Evolutionary conservation across 1,284 basidiomycete genomes (phyloP), one percentile per base, ranked within the genome.

Genomic region (Ustilago nuda): DNA sequence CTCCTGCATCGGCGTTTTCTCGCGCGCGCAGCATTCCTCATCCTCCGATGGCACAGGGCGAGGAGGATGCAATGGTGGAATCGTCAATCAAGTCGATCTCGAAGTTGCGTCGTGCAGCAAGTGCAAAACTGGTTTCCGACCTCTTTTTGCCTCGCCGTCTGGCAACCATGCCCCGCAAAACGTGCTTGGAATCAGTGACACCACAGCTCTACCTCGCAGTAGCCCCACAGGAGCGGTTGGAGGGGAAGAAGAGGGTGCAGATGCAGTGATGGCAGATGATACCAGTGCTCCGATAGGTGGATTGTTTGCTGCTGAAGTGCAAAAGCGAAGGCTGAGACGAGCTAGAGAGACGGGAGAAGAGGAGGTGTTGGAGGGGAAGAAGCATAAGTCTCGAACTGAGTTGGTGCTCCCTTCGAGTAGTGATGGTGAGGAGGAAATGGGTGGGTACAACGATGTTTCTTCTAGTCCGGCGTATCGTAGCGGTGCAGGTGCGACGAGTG

Each of bases 81-180:
- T 76, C 73, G 3, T 69, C 73, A 0, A 59, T 66, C 61, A 76
- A 72, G 35, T 56, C 66, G 13, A 56, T 65, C 1, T 37, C 50
- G 1, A 56, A 43, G 33, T 32, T 69, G 17, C 61, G 66, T 11
- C 48, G 53, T 5, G 53, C 60, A 33, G 36, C 54, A 8, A 46
- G 50, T 19, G 46, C 52, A 3, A 54, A 60, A 19, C 45, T 9
- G 58, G 66, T 1, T 77, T 77, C 23, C 50, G 41, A 36, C 74
- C 74, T 15, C 52, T 77, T 8, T 77, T 77, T 36, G 74, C 61
- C 1, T 72, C 70, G 39, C 74, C 74, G 2, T 45, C 19, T 23
- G 64, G 56, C 8, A 69, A 59, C 30, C 68, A 63, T 19, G 56
- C 37, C 1, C 39, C 64, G 13, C 32, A 37, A 35, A 41, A 63